phyloP scores from a whole-genome alignment of 2,329 filamentous ascomycete genomes.

The Aspergillus sp. region DNA sequence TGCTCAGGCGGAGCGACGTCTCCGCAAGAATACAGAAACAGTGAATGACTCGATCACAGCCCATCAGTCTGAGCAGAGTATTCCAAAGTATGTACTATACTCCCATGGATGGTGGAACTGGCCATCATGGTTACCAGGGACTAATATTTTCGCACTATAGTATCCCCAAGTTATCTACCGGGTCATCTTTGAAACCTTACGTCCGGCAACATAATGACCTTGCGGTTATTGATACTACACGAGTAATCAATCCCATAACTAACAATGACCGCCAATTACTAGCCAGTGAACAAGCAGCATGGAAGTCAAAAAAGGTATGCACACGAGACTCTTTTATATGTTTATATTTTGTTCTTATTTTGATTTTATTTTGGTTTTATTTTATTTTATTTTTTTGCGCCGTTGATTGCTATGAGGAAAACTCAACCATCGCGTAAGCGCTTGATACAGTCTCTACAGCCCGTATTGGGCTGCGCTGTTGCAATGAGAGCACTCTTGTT shows the following conservation, averaged over 20 bases:
- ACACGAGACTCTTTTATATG: neutral
- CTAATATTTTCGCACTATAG: constrained; percentile 25
- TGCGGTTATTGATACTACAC: constrained; percentile 53
- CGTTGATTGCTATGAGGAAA: constrained; percentile 68
- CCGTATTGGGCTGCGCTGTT: constrained; percentile 78
- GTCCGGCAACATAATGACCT: constrained; percentile 54
- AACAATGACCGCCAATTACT: constrained; percentile 28
- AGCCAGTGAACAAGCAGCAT: neutral
- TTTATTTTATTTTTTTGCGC: constrained; percentile 8
- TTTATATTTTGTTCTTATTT: neutral
- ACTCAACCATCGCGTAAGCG: constrained; percentile 59
- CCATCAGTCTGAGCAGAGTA: neutral
- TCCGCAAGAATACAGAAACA: constrained; percentile 35
- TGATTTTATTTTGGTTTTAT: constrained; percentile 5
- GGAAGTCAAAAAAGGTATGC: constrained; percentile 47
- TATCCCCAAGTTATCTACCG: constrained; percentile 53
- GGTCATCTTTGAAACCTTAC: constrained; percentile 53
- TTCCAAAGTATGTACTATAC: constrained; percentile 2
- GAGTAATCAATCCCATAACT: constrained; percentile 50
- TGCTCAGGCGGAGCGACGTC: constrained; percentile 60
- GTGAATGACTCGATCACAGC: neutral
- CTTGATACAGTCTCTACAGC: constrained; percentile 72
- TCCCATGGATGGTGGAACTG: neutral
- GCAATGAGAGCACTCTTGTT: constrained; percentile 63
- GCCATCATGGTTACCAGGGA: neutral